phyloP scores from a whole-genome alignment of 2,329 filamentous ascomycete genomes.

The Alternaria tenuissima region DNA sequence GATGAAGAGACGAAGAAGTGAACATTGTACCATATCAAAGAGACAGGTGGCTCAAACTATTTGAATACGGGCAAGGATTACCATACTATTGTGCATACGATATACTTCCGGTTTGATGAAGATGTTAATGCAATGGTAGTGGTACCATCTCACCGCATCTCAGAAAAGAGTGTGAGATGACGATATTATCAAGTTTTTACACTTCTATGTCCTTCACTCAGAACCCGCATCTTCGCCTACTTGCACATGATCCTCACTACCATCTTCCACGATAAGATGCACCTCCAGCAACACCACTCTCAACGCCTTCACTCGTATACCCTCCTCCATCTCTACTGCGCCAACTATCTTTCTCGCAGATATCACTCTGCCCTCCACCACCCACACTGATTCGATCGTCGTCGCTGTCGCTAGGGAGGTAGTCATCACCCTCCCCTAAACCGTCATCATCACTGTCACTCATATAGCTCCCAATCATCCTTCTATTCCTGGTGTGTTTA shows the following conservation, averaged over 20 bases:
- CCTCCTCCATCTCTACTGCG: not conserved
- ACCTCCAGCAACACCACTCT: not conserved
- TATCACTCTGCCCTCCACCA: not conserved
- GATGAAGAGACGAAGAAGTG: not conserved
- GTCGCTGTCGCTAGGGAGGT: conserved; percentile 4
- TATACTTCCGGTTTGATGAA: not conserved
- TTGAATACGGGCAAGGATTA: not conserved
- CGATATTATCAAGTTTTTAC: not conserved
- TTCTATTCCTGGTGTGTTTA: not conserved
- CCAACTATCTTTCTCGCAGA: not conserved
- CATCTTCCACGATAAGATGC: not conserved
- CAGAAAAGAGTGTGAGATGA: not conserved
- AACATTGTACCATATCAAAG: conserved; percentile 18
- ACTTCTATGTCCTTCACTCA: not conserved
- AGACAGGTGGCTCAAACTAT: not conserved
- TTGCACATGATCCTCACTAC: not conserved
- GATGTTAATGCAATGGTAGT: not conserved
- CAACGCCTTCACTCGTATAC: not conserved
- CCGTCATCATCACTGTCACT: conserved; percentile 9
- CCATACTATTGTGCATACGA: not conserved
- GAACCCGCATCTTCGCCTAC: not conserved
- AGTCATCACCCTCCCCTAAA: conserved; percentile 7
- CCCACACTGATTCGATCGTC: not conserved
- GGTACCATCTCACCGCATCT: not conserved
- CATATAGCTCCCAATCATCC: not conserved